Base-by-base conservation (phyloP, 2,329 filamentous ascomycete genomes). In the Trichophyton mentagrophytes region DNA sequence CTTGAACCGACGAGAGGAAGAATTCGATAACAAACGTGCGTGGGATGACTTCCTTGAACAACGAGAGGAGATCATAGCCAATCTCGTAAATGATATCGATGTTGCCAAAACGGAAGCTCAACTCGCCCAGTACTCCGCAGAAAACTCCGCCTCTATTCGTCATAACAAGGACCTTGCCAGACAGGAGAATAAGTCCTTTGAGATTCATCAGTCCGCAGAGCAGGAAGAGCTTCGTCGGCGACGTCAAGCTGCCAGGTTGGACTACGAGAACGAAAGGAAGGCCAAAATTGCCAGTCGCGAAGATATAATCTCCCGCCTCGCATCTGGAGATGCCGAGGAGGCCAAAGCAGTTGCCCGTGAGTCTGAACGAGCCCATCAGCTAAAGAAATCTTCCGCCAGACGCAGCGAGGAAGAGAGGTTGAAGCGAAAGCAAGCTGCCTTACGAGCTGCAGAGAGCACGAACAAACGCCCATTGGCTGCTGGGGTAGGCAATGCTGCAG, bases 1-100 rank as follows among this genome's bases (percentile, higher is more conserved):
- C 8, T 92, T 97, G 74, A 96, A 97, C 76, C 87, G 89, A 68
- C 80, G 84, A 17, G 87, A 96, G 75, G 89, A 93, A 64, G 93
- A 99, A 72, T 99, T 99, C 69, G 88, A 95, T 73, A 85, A 83
- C 1, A 80, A 96, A 62, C 78, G 83, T 49, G 87, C 85, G 70
- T 99, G 86, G 78, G 96, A 99, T 75, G 86, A 96, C 73, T 96
- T 97, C 76, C 84, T 99, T 11, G 90, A 97, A 74, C 85, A 89
- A 69, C 89, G 96, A 44, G 93, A 99, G 77, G 85, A 87, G 65
- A 82, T 96, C 64, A 91, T 91, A 1, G 90, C 91, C 75, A 92
- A 96, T 70, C 80, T 99, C 8, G 86, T 96, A 59, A 80, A 85
- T 65, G 85, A 86, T 47, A 80, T 78, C 49, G 85, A 91, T 62